phyloP scores from a whole-genome alignment of 805 yeast species.

The Monosporozyma aerobia region DNA sequence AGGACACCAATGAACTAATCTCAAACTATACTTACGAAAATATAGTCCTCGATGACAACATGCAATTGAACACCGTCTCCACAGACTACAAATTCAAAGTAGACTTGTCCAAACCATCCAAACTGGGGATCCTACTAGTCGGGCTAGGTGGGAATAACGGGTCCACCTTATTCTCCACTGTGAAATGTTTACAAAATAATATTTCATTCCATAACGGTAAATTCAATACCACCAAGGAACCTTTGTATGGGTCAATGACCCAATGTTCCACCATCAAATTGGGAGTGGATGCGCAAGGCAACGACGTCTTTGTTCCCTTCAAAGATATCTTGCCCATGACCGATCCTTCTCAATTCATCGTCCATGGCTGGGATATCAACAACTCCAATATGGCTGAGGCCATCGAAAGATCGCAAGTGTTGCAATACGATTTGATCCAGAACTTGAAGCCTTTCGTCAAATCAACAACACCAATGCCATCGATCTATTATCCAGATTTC shows the following conservation, averaged over 20 bases:
- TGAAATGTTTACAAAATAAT: slow-evolving; percentile 75
- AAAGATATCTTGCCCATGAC: slow-evolving; percentile 81
- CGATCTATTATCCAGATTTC: slow-evolving; percentile 91
- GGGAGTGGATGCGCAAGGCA: slow-evolving; percentile 74
- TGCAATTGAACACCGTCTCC: background rate
- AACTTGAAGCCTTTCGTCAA: slow-evolving; percentile 59
- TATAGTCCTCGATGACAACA: slow-evolving; percentile 11
- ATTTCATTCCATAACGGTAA: slow-evolving; percentile 69
- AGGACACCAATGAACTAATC: slow-evolving; percentile 2
- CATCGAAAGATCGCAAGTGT: slow-evolving; percentile 75
- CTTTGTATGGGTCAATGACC: slow-evolving; percentile 75
- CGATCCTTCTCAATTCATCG: slow-evolving; percentile 80
- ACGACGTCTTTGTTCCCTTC: slow-evolving; percentile 88
- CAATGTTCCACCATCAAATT: slow-evolving; percentile 85
- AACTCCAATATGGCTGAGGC: slow-evolving; percentile 63
- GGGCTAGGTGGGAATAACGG: slow-evolving; percentile 98
- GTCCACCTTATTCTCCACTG: slow-evolving; percentile 77
- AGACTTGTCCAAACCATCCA: slow-evolving; percentile 63
- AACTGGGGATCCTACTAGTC: slow-evolving; percentile 80
- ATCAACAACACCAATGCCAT: slow-evolving; percentile 61
- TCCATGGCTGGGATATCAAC: slow-evolving; percentile 93
- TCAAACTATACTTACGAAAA: slow-evolving; percentile 8
- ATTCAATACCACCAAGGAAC: slow-evolving; percentile 57
- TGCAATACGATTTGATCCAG: slow-evolving; percentile 75
- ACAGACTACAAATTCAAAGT: slow-evolving; percentile 71